phyloP scores from a whole-genome alignment of 345 rosid species.

The Microthlaspi erraticum region DNA sequence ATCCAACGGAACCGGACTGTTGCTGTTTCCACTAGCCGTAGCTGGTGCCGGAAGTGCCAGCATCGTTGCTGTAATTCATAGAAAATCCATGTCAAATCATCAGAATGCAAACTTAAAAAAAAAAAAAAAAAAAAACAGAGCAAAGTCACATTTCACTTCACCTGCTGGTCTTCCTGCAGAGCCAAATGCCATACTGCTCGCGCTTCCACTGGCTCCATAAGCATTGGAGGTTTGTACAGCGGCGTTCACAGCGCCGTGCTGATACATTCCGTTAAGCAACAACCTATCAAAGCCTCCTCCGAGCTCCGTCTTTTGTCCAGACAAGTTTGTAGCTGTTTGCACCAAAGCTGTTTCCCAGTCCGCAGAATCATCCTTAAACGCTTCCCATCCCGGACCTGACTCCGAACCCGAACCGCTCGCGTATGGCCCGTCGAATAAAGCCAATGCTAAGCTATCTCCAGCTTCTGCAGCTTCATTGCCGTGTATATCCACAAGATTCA shows the following conservation, averaged over 20 bases:
- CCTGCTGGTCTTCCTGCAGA: slow-evolving; percentile 63
- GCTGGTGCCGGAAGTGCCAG: slow-evolving; percentile 62
- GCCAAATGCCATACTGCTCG: slow-evolving; percentile 63
- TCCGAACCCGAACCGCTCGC: slow-evolving; percentile 30
- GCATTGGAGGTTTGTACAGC: slow-evolving; percentile 38
- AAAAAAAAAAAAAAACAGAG: background rate
- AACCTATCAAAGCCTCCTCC: slow-evolving; percentile 52
- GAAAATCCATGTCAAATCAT: slow-evolving; percentile 17
- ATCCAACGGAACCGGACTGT: slow-evolving; percentile 42
- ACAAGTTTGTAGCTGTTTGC: slow-evolving; percentile 62
- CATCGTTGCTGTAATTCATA: slow-evolving; percentile 43
- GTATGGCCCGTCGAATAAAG: slow-evolving; percentile 63
- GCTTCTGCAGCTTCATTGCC: slow-evolving; percentile 45
- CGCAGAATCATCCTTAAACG: slow-evolving; percentile 58
- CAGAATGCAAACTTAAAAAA: background rate
- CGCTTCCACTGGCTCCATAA: slow-evolving; percentile 58
- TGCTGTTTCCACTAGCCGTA: slow-evolving; percentile 38
- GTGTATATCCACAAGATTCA: slow-evolving; percentile 58
- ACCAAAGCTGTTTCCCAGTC: slow-evolving; percentile 86
- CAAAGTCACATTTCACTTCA: background rate
- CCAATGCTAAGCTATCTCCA: slow-evolving; percentile 59
- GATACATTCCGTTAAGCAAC: slow-evolving; percentile 51
- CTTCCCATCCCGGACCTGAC: slow-evolving; percentile 60
- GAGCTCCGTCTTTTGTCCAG: slow-evolving; percentile 43
- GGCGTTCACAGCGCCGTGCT: slow-evolving; percentile 37